These are phyloP conservation scores for Graphium sp. DNA, from an alignment of 2,329 filamentous ascomycete genomes.

Conservation along the genomic window DNA sequence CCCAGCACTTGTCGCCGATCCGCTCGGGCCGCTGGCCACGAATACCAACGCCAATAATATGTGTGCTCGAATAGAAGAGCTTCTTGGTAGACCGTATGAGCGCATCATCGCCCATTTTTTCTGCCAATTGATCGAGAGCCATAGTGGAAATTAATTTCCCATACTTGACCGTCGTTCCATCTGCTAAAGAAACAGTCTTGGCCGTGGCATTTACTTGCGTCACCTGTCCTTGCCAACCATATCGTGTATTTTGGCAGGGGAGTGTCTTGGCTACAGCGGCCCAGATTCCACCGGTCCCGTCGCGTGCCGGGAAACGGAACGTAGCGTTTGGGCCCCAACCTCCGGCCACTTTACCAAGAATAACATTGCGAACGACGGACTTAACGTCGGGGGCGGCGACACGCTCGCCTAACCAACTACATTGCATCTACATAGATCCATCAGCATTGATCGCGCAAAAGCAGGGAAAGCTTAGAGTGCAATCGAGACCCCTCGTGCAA, in stretches of 20 bases:
- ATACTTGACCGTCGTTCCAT: conserved; percentile 82
- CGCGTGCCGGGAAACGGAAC: conserved; percentile 92
- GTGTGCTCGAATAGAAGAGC: conserved; percentile 91
- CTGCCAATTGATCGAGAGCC: conserved; percentile 77
- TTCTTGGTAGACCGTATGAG: conserved; percentile 71
- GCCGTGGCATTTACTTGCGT: conserved; percentile 72
- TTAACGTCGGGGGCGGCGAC: conserved; percentile 95
- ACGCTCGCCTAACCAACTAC: conserved; percentile 94
- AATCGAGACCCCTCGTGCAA: too few species aligned
- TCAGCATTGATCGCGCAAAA: background rate
- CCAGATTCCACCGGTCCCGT: conserved; percentile 98
- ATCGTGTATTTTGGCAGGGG: conserved; percentile 79
- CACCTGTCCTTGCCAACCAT: conserved; percentile 72
- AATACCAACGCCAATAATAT: conserved; percentile 92
- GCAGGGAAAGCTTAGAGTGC: too few species aligned
- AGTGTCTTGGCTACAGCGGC: conserved; percentile 89
- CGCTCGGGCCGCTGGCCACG: conserved; percentile 82
- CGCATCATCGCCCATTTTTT: conserved; percentile 77
- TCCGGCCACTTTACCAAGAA: conserved; percentile 88
- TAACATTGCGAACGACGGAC: conserved; percentile 81
- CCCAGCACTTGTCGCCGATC: conserved; percentile 99
- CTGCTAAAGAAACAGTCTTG: conserved; percentile 66
- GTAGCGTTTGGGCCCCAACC: conserved; percentile 98
- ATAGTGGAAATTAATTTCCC: conserved; percentile 91
- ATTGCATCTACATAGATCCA: conserved; percentile 69